Evolutionary conservation across 1,139 yeast genomes (phyloP), one percentile per base, ranked within the genome.

Genomic region (Eremothecium cymbalariae): DNA sequence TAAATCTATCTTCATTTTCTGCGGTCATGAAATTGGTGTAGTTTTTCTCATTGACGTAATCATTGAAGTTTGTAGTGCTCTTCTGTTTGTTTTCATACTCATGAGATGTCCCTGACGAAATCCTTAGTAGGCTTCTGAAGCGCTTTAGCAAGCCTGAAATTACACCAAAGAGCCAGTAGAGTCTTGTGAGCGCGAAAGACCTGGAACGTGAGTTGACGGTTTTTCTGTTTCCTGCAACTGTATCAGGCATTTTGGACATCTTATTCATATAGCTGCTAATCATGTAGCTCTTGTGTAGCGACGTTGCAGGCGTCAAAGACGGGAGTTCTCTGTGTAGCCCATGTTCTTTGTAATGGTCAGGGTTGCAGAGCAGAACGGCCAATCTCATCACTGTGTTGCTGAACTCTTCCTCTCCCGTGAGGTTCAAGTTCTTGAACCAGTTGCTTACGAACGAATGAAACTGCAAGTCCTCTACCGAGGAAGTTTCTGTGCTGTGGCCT

Each of bases 361-460:
- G 55, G 13, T 46, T 45, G 28, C 53, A 50, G 18, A 56, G 37
- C 26, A 55, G 31, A 19, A 47, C 30, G 4, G 56, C 56, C 8
- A 53, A 40, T 33, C 47, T 53, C 18, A 43, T 39, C n/a, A 51
- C 42, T 9, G 51, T 50, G 12, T 34, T 35, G 11, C 53, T 42
- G 32, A 47, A 54, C 25, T 56, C 60, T 39, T 54, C 58, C 30
- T 56, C 60, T 5, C 60, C 61, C 1, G 53, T 54, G 30, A 53
- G 49, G 31, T 51, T 53, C 27, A 56, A 36, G 31, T 54, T 57
- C 11, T 34, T 40, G 41, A 45, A 43, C 55, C 59, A 55, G 32
- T 55, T 52, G 23, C 44, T 43, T 46, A 52, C 46, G 22, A 55
- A 52, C 0, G 56, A 45, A 33, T 48, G 41, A 35, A 44, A 51